Base-by-base conservation (phyloP, 768 basidiomycete species). In the Rhizopogon vinicolor region DNA sequence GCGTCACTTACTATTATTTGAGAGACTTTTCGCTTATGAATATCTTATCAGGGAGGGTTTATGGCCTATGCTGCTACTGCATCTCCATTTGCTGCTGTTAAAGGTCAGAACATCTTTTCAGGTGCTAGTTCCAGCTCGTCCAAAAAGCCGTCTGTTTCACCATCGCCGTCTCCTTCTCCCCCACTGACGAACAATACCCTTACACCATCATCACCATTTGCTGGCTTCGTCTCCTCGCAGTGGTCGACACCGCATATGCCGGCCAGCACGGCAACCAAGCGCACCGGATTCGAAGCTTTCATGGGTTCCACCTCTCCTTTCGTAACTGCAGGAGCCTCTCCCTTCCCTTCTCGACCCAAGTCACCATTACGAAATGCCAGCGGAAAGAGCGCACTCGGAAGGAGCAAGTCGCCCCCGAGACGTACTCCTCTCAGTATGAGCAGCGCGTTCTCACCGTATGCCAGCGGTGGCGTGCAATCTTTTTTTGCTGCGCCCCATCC, bases 21-120 rank as follows among this genome's bases (percentile, higher is more conserved):
- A 49, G 60, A 7, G 19, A 40, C 55, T 65, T 31, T 56, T 52
- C 13, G 16, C 40, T 42, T 9, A 55, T 60, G 49, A 53, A 57
- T 51, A 43, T 41, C 41, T 44, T 51, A 44, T 37, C 50, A 87
- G 87, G 73, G 80, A 52, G 89, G 89, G 25, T 92, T 92, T 68
- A 84, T 86, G 80, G 86, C 88, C 2, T 92, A 90, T 62, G 89
- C 89, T 12, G 85, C 87, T 2, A 73, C 81, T 10, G 78, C 75
- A 53, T 91, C 89, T 2, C 89, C 89, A 5, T 91, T 91, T 62
- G 83, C 86, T 13, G 70, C 80, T 45, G 83, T 88, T 63, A 89
- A 85, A 61, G 89, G 87, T 45, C 80, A 85, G 57, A 87, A 80
- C 63, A 59, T 78, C 28, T 77, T 81, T 53, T 66, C 66, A 28